Percentiles rank a stretch among this genome's conserved stretches.
Conservation (phyloP, 441 rosid species). For the Adansonia gregorii region DNA sequence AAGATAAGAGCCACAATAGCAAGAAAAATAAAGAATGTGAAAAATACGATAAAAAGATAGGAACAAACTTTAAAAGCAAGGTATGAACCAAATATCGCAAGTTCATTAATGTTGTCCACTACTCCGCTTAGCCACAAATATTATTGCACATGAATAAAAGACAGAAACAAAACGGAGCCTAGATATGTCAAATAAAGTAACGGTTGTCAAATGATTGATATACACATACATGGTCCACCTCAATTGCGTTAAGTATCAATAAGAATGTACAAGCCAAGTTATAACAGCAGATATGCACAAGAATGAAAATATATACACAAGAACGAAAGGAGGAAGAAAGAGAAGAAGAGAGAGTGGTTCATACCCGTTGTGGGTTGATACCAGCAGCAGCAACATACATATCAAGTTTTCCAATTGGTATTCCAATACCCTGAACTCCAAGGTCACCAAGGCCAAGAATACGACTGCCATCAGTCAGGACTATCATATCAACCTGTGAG, state of each 20-base stretch:
- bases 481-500: conserved; percentile 96
- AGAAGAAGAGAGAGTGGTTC: conserved; percentile 17
- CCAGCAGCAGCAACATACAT: conserved; percentile 98
- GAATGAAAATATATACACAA: neutral
- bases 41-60: neutral
- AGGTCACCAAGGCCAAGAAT: conserved; percentile 98
- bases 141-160: neutral
- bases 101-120: neutral
- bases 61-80: conserved; percentile 2
- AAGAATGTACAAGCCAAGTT: neutral
- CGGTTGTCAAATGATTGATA: neutral
- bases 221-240: neutral
- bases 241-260: neutral
- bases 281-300: neutral
- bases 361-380: conserved; percentile 88
- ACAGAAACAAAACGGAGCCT: neutral
- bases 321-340: no score
- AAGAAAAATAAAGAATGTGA: conserved; percentile 5
- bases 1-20: neutral
- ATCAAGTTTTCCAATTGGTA: conserved; percentile 95
- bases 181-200: conserved; percentile 12
- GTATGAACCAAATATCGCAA: conserved; percentile 15
- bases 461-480: conserved; percentile 94
- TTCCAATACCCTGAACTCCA: conserved; percentile 98
- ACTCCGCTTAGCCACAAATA: conserved; percentile 8